Evolutionary conservation across 306 rosid species (phyloP).

Genomic region (Luffa aegyptiaca): DNA sequence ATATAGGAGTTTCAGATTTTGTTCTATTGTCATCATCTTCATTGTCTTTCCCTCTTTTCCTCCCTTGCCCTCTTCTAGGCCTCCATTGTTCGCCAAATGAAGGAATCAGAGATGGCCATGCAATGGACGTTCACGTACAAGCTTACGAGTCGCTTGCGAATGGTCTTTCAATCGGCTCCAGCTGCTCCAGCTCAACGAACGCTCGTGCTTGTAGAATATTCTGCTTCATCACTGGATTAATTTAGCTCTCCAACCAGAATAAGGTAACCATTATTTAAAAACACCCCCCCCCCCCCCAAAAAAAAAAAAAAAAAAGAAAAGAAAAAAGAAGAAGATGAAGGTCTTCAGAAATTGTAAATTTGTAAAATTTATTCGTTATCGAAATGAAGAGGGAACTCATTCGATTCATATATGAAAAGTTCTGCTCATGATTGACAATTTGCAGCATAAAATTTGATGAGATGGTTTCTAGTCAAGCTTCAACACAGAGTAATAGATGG

Average conservation of each 20-base stretch:
- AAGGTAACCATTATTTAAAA: conserved; percentile 7
- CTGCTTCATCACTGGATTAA: conserved; percentile 63
- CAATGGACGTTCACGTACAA: conserved; percentile 87
- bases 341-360: conserved; percentile 5
- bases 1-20: background rate
- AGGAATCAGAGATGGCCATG: conserved; percentile 83
- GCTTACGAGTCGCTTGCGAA: conserved; percentile 67
- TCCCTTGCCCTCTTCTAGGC: conserved; percentile 33
- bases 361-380: background rate
- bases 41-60: background rate
- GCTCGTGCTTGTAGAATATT: conserved; percentile 71
- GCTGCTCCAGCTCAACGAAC: conserved; percentile 57
- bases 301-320: background rate
- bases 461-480: background rate
- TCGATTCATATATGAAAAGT: background rate
- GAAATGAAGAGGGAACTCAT: background rate
- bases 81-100: conserved; percentile 77
- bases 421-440: background rate
- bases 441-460: background rate
- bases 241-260: background rate
- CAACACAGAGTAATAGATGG: background rate
- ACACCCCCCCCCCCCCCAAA: background rate
- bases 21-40: background rate
- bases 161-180: conserved; percentile 63
- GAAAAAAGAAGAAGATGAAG: too few species aligned